Conservation (phyloP, 129 eudicot genomes). For the Saussurea involucrata region DNA sequence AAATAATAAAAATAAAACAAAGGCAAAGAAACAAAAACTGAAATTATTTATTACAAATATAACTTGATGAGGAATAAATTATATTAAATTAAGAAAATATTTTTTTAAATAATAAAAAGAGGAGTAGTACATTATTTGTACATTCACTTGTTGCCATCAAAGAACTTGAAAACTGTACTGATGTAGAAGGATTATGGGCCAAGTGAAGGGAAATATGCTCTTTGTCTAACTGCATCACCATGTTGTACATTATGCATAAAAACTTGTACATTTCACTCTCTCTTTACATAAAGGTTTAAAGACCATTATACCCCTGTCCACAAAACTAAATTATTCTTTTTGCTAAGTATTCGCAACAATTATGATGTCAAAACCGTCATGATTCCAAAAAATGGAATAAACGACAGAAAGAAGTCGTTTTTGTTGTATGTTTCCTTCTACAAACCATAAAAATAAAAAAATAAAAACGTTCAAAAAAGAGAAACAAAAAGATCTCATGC, state of each 20-base stretch:
- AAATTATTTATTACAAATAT: too few species aligned
- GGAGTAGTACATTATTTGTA: slow-evolving; percentile 16
- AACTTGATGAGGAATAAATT: too few species aligned
- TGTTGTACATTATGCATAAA: not conserved
- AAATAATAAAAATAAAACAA: too few species aligned
- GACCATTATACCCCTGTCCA: slow-evolving; percentile 1
- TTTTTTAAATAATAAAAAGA: not conserved
- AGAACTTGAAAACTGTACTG: slow-evolving; percentile 21
- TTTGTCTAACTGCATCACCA: slow-evolving; percentile 16
- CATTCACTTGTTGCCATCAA: slow-evolving; percentile 12
- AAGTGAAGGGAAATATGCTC: slow-evolving; percentile 14
- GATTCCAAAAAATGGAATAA: not conserved
- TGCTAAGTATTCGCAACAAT: not conserved
- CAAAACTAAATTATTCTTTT: not conserved
- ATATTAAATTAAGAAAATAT: too few species aligned
- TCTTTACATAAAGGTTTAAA: not conserved
- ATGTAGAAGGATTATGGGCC: slow-evolving; percentile 24
- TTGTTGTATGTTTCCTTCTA: not conserved
- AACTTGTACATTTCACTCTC: not conserved
- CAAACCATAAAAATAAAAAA: not conserved
- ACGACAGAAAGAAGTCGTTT: not conserved
- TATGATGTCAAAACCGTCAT: not conserved
- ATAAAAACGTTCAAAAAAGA: not conserved
- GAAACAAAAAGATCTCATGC: not conserved
- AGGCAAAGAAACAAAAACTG: too few species aligned